phyloP scores from a whole-genome alignment of 768 basidiomycete species.

The Suillus fuscotomentosus region DNA sequence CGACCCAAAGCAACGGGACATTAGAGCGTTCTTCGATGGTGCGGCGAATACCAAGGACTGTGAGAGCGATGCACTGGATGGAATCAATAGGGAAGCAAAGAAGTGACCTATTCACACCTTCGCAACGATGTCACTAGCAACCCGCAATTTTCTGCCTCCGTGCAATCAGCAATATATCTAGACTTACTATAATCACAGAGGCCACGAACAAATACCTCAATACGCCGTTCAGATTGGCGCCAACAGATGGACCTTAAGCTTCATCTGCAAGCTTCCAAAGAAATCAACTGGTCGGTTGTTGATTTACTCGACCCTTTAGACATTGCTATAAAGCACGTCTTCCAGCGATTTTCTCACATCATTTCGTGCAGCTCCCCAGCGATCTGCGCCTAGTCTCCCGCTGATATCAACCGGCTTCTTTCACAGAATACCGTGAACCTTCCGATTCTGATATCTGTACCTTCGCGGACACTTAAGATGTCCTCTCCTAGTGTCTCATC shows the following conservation, averaged over 20 bases:
- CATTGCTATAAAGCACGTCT: constrained; percentile 36
- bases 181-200: neutral
- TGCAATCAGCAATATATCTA: neutral
- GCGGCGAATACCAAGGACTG: constrained; percentile 13
- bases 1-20: constrained; percentile 74
- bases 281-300: constrained; percentile 52
- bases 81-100: constrained; percentile 10
- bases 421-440: constrained; percentile 4
- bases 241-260: constrained; percentile 58
- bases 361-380: constrained; percentile 15
- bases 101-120: neutral
- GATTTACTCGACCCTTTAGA: constrained; percentile 46
- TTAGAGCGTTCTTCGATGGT: constrained; percentile 70
- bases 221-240: constrained; percentile 40
- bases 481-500: neutral
- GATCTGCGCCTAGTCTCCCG: constrained; percentile 23
- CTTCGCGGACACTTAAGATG: neutral
- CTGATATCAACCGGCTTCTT: constrained; percentile 25
- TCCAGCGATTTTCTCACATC: constrained; percentile 40
- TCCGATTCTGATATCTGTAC: constrained; percentile 23
- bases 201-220: neutral
- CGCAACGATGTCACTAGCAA: neutral
- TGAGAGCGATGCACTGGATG: constrained; percentile 30
- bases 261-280: constrained; percentile 42
- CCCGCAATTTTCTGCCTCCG: neutral